These are phyloP conservation scores for Lizonia empirigonia DNA, from an alignment of 2,329 filamentous ascomycete species.

Conservation along the genomic window DNA sequence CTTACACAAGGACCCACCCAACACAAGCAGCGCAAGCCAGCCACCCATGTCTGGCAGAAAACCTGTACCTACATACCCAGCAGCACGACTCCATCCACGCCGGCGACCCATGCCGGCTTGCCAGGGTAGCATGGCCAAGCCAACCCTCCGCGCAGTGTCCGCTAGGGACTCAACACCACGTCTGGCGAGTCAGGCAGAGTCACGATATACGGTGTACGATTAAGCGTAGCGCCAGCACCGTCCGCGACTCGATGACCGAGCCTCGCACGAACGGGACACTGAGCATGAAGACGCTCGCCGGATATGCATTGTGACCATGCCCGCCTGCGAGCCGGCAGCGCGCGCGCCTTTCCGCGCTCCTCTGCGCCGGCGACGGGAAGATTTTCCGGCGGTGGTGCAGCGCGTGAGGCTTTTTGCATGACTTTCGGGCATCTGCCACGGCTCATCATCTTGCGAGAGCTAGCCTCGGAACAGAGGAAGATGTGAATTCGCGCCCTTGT, in stretches of 20 bases:
- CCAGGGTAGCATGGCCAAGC: too few relatives aligned
- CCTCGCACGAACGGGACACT: constrained; percentile 12
- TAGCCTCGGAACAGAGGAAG: too few relatives aligned
- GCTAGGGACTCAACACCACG: constrained; percentile 3
- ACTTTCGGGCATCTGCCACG: constrained; percentile 6
- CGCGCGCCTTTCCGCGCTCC: too few relatives aligned
- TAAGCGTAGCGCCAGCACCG: constrained; percentile 6
- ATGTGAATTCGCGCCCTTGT: not conserved
- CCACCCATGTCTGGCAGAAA: constrained; percentile 14
- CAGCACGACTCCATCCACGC: too few relatives aligned
- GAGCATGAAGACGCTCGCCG: constrained; percentile 7
- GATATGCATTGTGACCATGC: too few relatives aligned
- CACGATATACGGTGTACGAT: constrained; percentile 14
- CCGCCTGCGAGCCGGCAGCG: too few relatives aligned
- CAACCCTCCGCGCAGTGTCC: constrained; percentile 9
- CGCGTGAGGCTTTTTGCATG: not conserved
- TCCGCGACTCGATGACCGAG: constrained; percentile 1
- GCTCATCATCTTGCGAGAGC: not conserved
- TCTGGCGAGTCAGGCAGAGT: constrained; percentile 1
- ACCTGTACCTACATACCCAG: not conserved
- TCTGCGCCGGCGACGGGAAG: not conserved
- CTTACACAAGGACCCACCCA: constrained; percentile 6
- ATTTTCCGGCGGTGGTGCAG: not conserved
- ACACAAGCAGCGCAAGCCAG: not conserved
- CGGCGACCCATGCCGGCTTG: too few relatives aligned